These are phyloP conservation scores for Hebeloma cylindrosporum DNA, from an alignment of 768 basidiomycete genomes.

Conservation along the genomic window DNA sequence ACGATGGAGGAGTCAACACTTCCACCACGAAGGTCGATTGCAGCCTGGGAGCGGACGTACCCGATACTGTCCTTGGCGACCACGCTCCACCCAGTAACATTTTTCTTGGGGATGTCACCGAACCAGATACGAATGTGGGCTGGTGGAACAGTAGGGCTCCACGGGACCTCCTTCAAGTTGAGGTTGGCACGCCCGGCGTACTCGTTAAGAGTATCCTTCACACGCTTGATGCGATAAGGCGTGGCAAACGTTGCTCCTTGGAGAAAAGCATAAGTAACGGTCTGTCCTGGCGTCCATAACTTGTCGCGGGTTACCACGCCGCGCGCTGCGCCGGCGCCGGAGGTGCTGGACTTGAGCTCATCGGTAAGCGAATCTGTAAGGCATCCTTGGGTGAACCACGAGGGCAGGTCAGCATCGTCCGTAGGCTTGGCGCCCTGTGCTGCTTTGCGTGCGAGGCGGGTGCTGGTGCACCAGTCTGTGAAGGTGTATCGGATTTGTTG, in stretches of 20 bases:
- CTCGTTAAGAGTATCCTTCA: too few species aligned
- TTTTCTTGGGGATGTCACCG: neutral
- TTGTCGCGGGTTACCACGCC: too few species aligned
- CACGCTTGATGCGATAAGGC: too few species aligned
- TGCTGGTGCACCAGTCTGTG: slow-evolving; percentile 6
- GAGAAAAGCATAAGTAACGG: slow-evolving; percentile 9
- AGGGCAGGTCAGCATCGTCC: too few species aligned
- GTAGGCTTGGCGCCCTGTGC: too few species aligned
- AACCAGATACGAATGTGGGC: too few species aligned
- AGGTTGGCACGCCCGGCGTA: too few species aligned
- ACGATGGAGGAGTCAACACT: slow-evolving; percentile 4
- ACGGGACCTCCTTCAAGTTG: too few species aligned
- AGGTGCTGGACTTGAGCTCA: neutral
- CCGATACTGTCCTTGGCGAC: slow-evolving; percentile 2
- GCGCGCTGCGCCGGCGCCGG: neutral
- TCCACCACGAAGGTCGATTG: slow-evolving; percentile 4
- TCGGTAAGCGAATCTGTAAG: neutral
- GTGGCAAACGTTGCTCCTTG: too few species aligned
- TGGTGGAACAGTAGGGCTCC: too few species aligned
- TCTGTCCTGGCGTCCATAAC: slow-evolving; percentile 11
- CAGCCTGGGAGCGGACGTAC: neutral
- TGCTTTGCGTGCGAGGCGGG: slow-evolving; percentile 9
- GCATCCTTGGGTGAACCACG: slow-evolving; percentile 7
- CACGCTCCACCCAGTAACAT: slow-evolving; percentile 1
- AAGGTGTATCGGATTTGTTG: slow-evolving; percentile 9